phyloP scores from a whole-genome alignment of 192 early-diverging fungal species.

The Entophlyctis luteolus region DNA sequence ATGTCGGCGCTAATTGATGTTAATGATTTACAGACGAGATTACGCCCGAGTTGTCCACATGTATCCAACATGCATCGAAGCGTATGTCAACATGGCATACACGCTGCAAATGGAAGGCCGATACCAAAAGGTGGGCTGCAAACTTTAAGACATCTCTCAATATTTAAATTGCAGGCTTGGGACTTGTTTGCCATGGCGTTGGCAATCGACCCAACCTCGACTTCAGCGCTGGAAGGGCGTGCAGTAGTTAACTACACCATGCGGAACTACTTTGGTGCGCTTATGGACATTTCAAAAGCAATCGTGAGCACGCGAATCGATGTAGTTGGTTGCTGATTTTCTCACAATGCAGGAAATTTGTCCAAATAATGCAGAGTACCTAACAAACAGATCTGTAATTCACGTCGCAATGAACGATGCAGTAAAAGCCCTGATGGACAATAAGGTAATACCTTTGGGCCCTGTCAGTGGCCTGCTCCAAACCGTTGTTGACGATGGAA shows the following conservation, averaged over 20 bases:
- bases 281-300: conserved; percentile 51
- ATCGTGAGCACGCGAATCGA: conserved; percentile 28
- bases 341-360: conserved; percentile 30
- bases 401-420: conserved; percentile 46
- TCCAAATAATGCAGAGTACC: conserved; percentile 45
- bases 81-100: conserved; percentile 54
- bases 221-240: conserved; percentile 52
- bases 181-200: conserved; percentile 44
- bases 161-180: conserved; percentile 37
- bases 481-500: neutral
- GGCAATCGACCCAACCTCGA: conserved; percentile 40
- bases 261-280: conserved; percentile 49
- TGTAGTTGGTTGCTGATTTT: neutral
- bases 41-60: conserved; percentile 53
- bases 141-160: neutral
- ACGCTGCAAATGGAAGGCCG: conserved; percentile 44
- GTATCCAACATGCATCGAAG: conserved; percentile 47
- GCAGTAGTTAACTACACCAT: conserved; percentile 39
- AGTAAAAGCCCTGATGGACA: conserved; percentile 47
- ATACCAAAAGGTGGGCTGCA: conserved; percentile 32
- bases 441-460: conserved; percentile 39
- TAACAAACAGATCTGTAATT: conserved; percentile 50
- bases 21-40: conserved; percentile 33
- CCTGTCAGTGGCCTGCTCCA: too few species aligned
- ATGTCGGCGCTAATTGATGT: neutral